Base-by-base conservation (phyloP, 179 eudicot genomes). In the Patellifolia procumbens region DNA sequence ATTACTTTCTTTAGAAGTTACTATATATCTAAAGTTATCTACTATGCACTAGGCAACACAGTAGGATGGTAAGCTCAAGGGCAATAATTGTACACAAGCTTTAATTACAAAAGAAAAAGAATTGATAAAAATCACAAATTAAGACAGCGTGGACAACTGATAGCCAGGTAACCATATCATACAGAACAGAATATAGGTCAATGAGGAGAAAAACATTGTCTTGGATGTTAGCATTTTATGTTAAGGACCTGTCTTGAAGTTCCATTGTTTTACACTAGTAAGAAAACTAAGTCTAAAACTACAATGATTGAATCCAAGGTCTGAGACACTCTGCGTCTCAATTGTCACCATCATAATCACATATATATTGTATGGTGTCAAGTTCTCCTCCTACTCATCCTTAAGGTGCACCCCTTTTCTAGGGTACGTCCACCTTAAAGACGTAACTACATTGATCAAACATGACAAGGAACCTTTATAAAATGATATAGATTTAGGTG, bases 201-300 rank as follows among this genome's bases (percentile, higher is more conserved):
- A 31, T 12, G 20, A 32, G 35, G 43, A 62, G 19, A 29, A 0
- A 29, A 62, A 62, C 39, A 62, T 32, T 20, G 19, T 32, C 66
- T 34, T 19, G 2, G 22, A 62, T 31, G 66, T 17, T 31, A 62
- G 42, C 39, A 34, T 0, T 32, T 58, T 24, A 59, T 10, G 55
- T 16, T 17, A 55, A 22, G 9, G 22, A 22, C 60, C 58, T 55
- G 4, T 24, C 15, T n/a, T 9, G 31, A 26, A 55, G 28, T 26
- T 55, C 29, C 60, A 22, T 55, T 55, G 60, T 55, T 55, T 55
- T 55, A n/a, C 28, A 55, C 60, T 55, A 22, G 60, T 55, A 55
- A 9, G 31, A 12, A 55, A 22, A 55, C 24, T 55, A 9, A 52
- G 13, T 7, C 60, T 55, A 24, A 2, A n/a, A 55, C 60, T n/a